Conservation (phyloP, 306 rosid species). For the Medicago ruthenica region DNA sequence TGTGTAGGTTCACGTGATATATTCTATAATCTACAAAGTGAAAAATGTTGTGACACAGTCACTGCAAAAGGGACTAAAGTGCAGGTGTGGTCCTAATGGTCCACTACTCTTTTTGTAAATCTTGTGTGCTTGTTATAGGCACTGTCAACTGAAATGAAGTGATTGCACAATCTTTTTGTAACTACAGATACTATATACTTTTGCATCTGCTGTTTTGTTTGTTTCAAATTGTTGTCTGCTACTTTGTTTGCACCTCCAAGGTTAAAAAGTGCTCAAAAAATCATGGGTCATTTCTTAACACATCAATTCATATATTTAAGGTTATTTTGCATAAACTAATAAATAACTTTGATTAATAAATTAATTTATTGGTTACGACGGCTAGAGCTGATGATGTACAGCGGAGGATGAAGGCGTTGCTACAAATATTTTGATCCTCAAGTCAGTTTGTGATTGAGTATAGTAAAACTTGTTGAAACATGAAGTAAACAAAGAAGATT, state of each 20-base stretch:
- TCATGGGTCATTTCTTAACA: too few relatives aligned
- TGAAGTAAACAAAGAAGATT: too few relatives aligned
- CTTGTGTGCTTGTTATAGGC: slow-evolving; percentile 42
- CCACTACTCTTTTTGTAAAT: slow-evolving; percentile 38
- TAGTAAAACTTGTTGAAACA: too few relatives aligned
- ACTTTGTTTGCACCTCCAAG: slow-evolving; percentile 24
- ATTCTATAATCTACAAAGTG: slow-evolving; percentile 50
- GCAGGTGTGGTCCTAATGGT: slow-evolving; percentile 61
- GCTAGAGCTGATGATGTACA: too few relatives aligned
- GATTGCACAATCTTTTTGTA: slow-evolving; percentile 38
- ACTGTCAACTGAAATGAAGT: slow-evolving; percentile 41
- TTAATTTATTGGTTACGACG: too few relatives aligned
- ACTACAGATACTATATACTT: slow-evolving; percentile 45
- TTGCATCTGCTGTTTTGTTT: slow-evolving; percentile 35
- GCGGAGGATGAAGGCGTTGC: too few relatives aligned
- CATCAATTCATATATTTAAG: too few relatives aligned
- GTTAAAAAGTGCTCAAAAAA: too few relatives aligned
- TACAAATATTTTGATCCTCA: too few relatives aligned
- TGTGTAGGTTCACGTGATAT: slow-evolving; percentile 36
- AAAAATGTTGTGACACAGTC: slow-evolving; percentile 44
- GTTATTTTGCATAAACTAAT: too few relatives aligned
- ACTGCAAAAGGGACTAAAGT: slow-evolving; percentile 47
- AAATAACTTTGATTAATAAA: too few relatives aligned
- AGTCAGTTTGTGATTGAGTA: too few relatives aligned
- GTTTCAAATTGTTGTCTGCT: slow-evolving; percentile 27